These are phyloP conservation scores for Priceomyces medius DNA, from an alignment of 805 yeast genomes.

Conservation along the genomic window DNA sequence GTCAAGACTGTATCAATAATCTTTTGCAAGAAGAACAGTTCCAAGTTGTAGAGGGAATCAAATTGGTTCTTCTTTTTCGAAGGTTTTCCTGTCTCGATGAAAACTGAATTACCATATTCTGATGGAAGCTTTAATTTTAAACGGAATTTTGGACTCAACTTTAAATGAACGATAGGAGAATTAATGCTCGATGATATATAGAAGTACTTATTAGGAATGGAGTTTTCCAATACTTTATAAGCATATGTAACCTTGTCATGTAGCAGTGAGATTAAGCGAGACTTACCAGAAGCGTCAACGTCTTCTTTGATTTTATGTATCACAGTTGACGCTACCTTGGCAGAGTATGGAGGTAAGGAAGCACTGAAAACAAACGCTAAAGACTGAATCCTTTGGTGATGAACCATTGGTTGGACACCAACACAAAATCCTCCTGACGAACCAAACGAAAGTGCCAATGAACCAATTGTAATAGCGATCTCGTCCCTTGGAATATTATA, in stretches of 20 bases:
- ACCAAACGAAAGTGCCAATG: conserved; percentile 78
- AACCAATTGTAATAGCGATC: conserved; percentile 83
- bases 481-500: conserved; percentile 65
- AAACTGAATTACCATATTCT: conserved; percentile 47
- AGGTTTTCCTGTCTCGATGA: conserved; percentile 44
- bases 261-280: conserved; percentile 32
- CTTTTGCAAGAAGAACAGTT: conserved; percentile 61
- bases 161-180: conserved; percentile 72
- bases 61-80: conserved; percentile 43
- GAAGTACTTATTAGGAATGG: conserved; percentile 37
- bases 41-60: conserved; percentile 47
- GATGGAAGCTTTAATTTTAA: conserved; percentile 46
- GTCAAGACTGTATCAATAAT: conserved; percentile 58
- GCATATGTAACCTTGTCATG: conserved; percentile 41
- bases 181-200: conserved; percentile 53
- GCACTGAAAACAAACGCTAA: conserved; percentile 93
- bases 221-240: conserved; percentile 40
- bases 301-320: conserved; percentile 47
- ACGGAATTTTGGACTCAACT: conserved; percentile 50
- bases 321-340: conserved; percentile 58
- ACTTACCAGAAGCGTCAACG: conserved; percentile 30
- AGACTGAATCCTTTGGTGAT: conserved; percentile 89
- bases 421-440: conserved; percentile 93
- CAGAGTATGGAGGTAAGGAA: conserved; percentile 88
- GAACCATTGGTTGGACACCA: conserved; percentile 78